phyloP scores from a whole-genome alignment of 2,329 filamentous ascomycete genomes.

The Sarocladium strictum region DNA sequence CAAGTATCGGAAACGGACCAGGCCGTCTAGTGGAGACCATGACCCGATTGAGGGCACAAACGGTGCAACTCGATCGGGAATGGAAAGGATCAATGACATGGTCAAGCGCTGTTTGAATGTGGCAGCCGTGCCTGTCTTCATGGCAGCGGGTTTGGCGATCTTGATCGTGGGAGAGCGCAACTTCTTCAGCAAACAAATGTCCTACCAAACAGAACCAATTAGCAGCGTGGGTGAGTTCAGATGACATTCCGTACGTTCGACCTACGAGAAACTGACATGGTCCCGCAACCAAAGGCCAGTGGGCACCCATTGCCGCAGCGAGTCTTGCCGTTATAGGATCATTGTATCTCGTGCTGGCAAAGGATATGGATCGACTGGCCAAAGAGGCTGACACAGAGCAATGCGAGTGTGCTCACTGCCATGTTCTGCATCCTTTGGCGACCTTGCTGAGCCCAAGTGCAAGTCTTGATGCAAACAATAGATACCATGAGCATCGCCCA shows the following conservation, averaged over 20 bases:
- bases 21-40: slow-evolving; percentile 22
- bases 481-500: neutral
- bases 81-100: slow-evolving; percentile 49
- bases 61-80: slow-evolving; percentile 42
- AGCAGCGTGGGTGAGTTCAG: slow-evolving; percentile 47
- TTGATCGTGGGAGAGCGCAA: slow-evolving; percentile 58
- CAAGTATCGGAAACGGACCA: slow-evolving; percentile 28
- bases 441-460: too few relatives aligned
- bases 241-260: neutral
- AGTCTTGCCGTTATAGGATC: slow-evolving; percentile 2
- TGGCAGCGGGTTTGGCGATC: slow-evolving; percentile 51
- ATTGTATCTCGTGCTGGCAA: slow-evolving; percentile 11
- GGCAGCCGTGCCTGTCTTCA: slow-evolving; percentile 54
- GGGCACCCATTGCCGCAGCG: slow-evolving; percentile 20
- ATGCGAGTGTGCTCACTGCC: neutral
- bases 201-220: slow-evolving; percentile 57
- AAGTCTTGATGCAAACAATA: neutral
- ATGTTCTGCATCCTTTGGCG: neutral
- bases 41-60: slow-evolving; percentile 44
- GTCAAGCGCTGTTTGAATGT: slow-evolving; percentile 48
- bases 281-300: slow-evolving; percentile 21
- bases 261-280: neutral
- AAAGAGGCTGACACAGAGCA: neutral
- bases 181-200: slow-evolving; percentile 51
- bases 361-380: neutral